Conservation (phyloP, 176 grass and related monocot genomes). For the Triticum monococcum region DNA sequence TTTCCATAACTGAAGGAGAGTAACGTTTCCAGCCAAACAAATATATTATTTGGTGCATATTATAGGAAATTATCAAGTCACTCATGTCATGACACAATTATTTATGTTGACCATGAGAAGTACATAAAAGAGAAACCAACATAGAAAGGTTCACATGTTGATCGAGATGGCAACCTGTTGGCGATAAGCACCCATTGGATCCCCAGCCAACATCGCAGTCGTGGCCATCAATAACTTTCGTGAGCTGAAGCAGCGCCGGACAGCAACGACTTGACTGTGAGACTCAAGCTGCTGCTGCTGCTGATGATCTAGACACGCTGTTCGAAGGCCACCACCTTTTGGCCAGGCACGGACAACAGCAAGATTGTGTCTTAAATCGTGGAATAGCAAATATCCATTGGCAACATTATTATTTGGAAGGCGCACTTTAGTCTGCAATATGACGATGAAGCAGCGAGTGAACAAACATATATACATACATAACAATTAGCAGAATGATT, state of each 20-base stretch:
- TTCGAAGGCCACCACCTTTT: neutral
- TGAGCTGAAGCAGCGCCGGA: constrained; percentile 11
- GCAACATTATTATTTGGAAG: neutral
- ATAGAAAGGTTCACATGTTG: neutral
- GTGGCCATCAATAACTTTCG: neutral
- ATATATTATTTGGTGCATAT: neutral
- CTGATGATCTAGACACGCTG: neutral
- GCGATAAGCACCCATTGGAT: neutral
- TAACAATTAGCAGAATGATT: neutral
- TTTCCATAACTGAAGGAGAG: neutral
- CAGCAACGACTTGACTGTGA: neutral
- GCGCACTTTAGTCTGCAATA: constrained; percentile 7
- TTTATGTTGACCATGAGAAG: neutral
- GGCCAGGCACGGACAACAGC: neutral
- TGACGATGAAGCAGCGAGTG: neutral
- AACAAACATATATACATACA: neutral
- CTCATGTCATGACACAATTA: neutral
- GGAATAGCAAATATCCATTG: neutral
- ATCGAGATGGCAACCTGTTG: neutral
- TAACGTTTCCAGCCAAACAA: neutral
- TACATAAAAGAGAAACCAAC: neutral
- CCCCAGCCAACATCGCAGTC: neutral
- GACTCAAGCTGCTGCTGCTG: neutral
- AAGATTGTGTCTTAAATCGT: neutral
- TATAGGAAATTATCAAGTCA: neutral